Evolutionary conservation across 352 stramenopile genomes (phyloP).

Genomic region (Globisporangium iwayamae): DNA sequence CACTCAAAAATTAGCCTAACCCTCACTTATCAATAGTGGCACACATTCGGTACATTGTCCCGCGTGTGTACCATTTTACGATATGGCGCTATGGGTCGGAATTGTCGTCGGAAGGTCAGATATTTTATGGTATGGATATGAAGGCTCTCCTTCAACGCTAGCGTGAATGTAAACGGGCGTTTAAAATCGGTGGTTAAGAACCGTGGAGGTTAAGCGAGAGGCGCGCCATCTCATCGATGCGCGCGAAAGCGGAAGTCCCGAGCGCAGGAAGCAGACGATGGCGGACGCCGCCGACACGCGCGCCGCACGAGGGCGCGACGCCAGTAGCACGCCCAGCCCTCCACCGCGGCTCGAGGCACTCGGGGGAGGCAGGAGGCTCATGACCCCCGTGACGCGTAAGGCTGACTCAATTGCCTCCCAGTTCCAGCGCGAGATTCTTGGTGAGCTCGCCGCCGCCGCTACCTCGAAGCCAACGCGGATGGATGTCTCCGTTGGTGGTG

Average conservation of each 20-base stretch:
- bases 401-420: constrained; percentile 52
- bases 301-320: neutral
- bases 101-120: too few relatives aligned
- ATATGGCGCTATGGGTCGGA: too few relatives aligned
- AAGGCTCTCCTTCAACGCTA: too few relatives aligned
- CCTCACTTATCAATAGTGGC: too few relatives aligned
- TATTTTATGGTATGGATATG: too few relatives aligned
- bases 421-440: constrained; percentile 64
- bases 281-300: neutral
- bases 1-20: too few relatives aligned
- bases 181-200: too few relatives aligned
- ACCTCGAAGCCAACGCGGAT: neutral
- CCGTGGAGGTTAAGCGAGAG: too few relatives aligned
- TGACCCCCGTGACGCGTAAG: constrained; percentile 21
- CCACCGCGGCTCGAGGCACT: constrained; percentile 13
- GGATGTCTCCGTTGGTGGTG: constrained; percentile 1
- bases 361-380: constrained; percentile 23
- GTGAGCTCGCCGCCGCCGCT: constrained; percentile 14
- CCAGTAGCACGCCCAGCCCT: constrained; percentile 6
- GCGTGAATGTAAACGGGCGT: too few relatives aligned
- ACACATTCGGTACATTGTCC: too few relatives aligned
- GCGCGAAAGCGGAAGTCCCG: neutral
- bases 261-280: constrained; percentile 2
- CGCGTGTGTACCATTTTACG: too few relatives aligned
- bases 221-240: neutral